Conservation (phyloP, 78 protist species). For the Polysphondylium violaceum region DNA sequence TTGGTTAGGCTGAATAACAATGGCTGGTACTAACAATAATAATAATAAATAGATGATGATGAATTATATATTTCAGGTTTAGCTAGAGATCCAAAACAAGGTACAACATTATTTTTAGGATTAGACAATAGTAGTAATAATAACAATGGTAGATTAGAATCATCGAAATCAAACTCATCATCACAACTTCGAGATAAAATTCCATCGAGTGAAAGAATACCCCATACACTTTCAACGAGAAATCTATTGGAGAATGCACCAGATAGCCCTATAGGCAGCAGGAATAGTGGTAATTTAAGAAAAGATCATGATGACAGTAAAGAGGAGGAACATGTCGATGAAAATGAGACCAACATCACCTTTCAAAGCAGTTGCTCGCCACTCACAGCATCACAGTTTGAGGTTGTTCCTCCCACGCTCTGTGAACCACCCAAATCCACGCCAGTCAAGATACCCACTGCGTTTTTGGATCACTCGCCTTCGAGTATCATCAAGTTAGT, state of each 20-base stretch:
- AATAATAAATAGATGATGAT: constrained; percentile 79
- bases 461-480: constrained; percentile 26
- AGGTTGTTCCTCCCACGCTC: not conserved
- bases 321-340: not conserved
- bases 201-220: constrained; percentile 8
- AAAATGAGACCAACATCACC: too few species aligned
- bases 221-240: constrained; percentile 11
- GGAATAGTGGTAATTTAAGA: not conserved
- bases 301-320: not conserved
- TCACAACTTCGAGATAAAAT: not conserved
- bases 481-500: constrained; percentile 26
- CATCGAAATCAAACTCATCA: not conserved
- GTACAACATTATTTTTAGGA: constrained; percentile 36
- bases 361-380: too few species aligned
- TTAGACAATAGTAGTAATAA: not conserved
- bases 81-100: constrained; percentile 46
- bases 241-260: constrained; percentile 13
- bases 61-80: constrained; percentile 55
- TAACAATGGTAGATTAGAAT: not conserved
- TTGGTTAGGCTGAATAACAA: not conserved
- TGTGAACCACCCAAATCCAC: not conserved
- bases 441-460: constrained; percentile 24
- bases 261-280: not conserved
- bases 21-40: too few species aligned
- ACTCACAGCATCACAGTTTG: too few species aligned